Conservation (phyloP, 2,329 filamentous ascomycete genomes). For the Clonostachys rosea region DNA sequence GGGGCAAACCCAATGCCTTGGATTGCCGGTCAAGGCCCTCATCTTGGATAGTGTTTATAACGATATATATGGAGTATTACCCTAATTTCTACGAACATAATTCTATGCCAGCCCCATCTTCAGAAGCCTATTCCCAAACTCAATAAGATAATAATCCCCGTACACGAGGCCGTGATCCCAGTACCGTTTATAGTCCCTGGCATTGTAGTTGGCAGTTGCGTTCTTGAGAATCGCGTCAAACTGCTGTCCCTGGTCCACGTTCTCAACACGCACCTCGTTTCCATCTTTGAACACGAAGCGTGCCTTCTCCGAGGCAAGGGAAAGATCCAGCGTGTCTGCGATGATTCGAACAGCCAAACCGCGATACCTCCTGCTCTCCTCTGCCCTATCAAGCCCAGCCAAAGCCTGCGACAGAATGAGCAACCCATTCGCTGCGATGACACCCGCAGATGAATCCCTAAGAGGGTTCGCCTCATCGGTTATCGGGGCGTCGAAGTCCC, state of each 20-base stretch:
- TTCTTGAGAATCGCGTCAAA: constrained; percentile 24
- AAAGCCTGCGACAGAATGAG: constrained; percentile 28
- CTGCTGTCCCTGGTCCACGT: not conserved
- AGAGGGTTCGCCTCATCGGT: constrained; percentile 16
- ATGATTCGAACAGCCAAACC: constrained; percentile 19
- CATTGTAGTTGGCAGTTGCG: constrained; percentile 26
- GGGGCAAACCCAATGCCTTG: not conserved
- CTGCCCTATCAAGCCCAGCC: constrained; percentile 3
- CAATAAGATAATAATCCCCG: constrained; percentile 41
- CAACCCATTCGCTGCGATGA: constrained; percentile 35
- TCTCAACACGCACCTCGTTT: not conserved
- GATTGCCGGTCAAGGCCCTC: not conserved
- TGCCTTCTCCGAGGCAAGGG: constrained; percentile 15
- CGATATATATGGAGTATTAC: not conserved
- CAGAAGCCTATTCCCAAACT: constrained; percentile 41
- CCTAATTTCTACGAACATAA: not conserved
- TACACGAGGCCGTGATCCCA: constrained; percentile 37
- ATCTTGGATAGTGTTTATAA: not conserved
- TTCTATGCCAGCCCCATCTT: constrained; percentile 12
- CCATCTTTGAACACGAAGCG: not conserved
- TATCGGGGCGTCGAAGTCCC: constrained; percentile 43
- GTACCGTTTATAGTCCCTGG: constrained; percentile 15
- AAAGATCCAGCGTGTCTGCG: constrained; percentile 20
- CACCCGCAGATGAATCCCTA: constrained; percentile 28
- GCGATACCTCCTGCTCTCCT: constrained; percentile 13